Percentiles rank a stretch among this genome's conserved stretches.
These are phyloP conservation scores for Chaetomium sp. DNA, from an alignment of 2,329 filamentous ascomycete genomes.

Conservation along the genomic window DNA sequence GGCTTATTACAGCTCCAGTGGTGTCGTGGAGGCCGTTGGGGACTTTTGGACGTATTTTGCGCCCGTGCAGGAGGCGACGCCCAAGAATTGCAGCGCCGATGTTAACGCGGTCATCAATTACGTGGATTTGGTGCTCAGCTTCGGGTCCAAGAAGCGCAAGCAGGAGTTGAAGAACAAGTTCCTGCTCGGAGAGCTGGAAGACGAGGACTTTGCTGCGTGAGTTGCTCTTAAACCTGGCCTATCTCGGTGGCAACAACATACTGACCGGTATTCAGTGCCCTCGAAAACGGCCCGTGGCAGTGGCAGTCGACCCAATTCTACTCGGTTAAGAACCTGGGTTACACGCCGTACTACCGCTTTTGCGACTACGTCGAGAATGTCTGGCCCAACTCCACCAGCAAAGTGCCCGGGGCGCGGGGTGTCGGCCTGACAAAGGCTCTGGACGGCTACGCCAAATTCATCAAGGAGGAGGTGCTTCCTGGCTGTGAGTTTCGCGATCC, in stretches of 20 bases:
- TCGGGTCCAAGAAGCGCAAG: slow-evolving; percentile 45
- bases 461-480: slow-evolving; percentile 47
- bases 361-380: slow-evolving; percentile 53
- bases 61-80: slow-evolving; percentile 56
- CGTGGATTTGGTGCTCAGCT: slow-evolving; percentile 50
- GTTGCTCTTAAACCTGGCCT: slow-evolving; percentile 30
- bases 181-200: slow-evolving; percentile 48
- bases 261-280: slow-evolving; percentile 26
- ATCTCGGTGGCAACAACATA: neutral
- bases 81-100: slow-evolving; percentile 58
- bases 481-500: slow-evolving; percentile 38
- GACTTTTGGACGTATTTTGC: slow-evolving; percentile 60
- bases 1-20: slow-evolving; percentile 60
- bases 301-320: slow-evolving; percentile 51
- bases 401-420: slow-evolving; percentile 51
- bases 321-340: slow-evolving; percentile 49
- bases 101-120: slow-evolving; percentile 54
- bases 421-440: slow-evolving; percentile 56
- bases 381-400: slow-evolving; percentile 45
- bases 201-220: slow-evolving; percentile 48
- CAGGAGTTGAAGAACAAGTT: slow-evolving; percentile 54
- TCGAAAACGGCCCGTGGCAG: slow-evolving; percentile 51
- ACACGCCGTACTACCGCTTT: slow-evolving; percentile 53
- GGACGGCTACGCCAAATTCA: slow-evolving; percentile 54
- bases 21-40: slow-evolving; percentile 54